Evolutionary conservation across 2,329 filamentous ascomycete species (phyloP).

Genomic region (Trichoderma citrinoviride): DNA sequence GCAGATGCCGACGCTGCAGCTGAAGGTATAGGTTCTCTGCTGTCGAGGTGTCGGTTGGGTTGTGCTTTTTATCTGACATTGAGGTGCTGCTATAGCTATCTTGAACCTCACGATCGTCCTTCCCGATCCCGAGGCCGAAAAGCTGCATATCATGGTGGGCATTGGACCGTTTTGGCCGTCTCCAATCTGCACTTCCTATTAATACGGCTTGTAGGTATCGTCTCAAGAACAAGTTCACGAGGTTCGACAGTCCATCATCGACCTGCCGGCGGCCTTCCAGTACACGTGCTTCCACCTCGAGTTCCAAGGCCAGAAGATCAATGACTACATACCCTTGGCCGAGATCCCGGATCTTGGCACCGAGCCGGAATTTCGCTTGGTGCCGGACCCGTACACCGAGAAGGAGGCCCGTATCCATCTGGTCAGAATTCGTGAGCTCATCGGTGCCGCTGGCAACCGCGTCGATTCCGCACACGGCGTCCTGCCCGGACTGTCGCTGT

Average conservation of each 20-base stretch:
- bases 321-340: conserved; percentile 89
- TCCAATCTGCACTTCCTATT: background rate
- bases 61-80: background rate
- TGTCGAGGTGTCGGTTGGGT: background rate
- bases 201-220: conserved; percentile 60
- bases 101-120: conserved; percentile 72
- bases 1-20: conserved; percentile 34
- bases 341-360: conserved; percentile 78
- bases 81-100: conserved; percentile 40
- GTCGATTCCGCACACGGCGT: conserved; percentile 85
- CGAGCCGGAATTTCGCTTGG: conserved; percentile 74
- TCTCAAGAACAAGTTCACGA: conserved; percentile 96
- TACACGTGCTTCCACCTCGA: conserved; percentile 99
- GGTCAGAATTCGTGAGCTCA: conserved; percentile 84
- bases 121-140: conserved; percentile 68
- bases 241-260: conserved; percentile 93
- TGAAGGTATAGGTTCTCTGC: conserved; percentile 33
- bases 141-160: conserved; percentile 81
- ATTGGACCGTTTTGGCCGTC: background rate
- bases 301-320: conserved; percentile 82
- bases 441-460: conserved; percentile 86
- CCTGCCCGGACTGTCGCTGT: conserved; percentile 78
- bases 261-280: conserved; percentile 87
- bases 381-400: conserved; percentile 96
- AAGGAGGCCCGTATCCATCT: conserved; percentile 96